Base-by-base conservation (phyloP, 495 filamentous ascomycete species). In the Aspergillus cristatus region DNA sequence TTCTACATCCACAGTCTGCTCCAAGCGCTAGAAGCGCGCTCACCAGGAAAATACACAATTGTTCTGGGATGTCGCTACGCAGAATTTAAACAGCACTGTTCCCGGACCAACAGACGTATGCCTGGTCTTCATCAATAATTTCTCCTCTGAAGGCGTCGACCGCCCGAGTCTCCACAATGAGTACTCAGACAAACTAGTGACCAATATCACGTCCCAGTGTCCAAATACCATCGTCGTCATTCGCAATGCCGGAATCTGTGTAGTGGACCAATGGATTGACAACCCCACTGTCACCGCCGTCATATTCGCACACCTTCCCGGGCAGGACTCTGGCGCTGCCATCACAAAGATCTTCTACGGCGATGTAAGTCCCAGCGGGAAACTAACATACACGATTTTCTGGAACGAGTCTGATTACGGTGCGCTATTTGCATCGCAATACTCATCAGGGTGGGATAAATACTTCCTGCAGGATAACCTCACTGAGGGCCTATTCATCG, bases 381-480 rank as follows among this genome's bases (percentile, higher is more conserved):
- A 80, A 32, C 65, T 87, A 6, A 82, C 83, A 0, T 88, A 85
- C 45, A 83, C 76, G 0, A 73, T 86, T n/a, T 78, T 78, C 3
- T 62, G 67, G 17, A 72, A 77, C 33, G 77, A 74, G 38, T 57
- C 52, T 6, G 79, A 86, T 43, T 86, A 80, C 49, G 64, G 64
- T n/a, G 85, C n/a, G 66, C 75, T n/a, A 69, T 68, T 20, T 75
- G 68, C 18, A 65, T 58, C 63, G 6, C 20, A 24, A 8, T 4
- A 24, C 8, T 4, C 20, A 4, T 8, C 4, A 4, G 20, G 20
- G 4, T 24, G 20, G 20, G 20, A 24, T 8, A 4, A 8, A 24
- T 24, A 24, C 8, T 43, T 24, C 12, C 56, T 62, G n/a, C 36
- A 50, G n/a, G 52, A 60, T 26, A 58, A 62, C 30, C 58, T 48